Percentiles rank a stretch among this genome's conserved stretches.
Evolutionary conservation across 73 alveolate genomes (phyloP).

Genomic region (Blepharisma stoltei): DNA sequence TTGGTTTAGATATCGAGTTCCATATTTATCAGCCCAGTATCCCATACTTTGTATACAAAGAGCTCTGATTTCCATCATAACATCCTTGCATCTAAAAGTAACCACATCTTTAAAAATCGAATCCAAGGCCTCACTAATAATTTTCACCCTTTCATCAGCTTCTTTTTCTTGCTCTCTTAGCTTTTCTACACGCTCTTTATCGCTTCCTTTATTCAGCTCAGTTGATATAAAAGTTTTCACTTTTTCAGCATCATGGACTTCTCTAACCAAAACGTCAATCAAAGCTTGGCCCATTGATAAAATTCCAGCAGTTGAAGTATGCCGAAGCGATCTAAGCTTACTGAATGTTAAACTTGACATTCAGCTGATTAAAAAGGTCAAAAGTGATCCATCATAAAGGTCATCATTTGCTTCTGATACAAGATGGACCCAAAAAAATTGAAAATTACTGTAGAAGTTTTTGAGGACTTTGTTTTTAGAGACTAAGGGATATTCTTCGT

Average conservation of each 20-base stretch:
- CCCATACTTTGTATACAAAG: conserved; percentile 1
- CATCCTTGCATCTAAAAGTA: neutral
- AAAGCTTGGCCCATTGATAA: conserved; percentile 8
- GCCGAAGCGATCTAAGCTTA: neutral
- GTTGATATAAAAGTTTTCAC: conserved; percentile 22
- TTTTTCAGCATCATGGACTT: neutral
- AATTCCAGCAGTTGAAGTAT: conserved; percentile 14
- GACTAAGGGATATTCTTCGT: conserved; percentile 18
- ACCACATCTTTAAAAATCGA: neutral
- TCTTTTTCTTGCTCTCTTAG: conserved; percentile 22
- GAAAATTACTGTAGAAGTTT: neutral
- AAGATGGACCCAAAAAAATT: conserved; percentile 4
- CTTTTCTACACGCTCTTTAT: neutral
- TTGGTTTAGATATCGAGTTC: neutral
- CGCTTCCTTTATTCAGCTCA: neutral
- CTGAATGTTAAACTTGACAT: conserved; percentile 16
- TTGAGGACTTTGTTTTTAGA: neutral
- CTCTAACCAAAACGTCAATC: conserved; percentile 11
- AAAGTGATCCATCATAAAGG: conserved; percentile 1
- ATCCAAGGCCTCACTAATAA: neutral
- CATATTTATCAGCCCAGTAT: neutral
- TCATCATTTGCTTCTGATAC: neutral
- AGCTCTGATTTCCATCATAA: conserved; percentile 4
- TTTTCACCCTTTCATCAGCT: neutral
- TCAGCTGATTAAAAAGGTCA: conserved; percentile 16